Conservation (phyloP, 495 filamentous ascomycete species). For the Entonaema liquescens region DNA sequence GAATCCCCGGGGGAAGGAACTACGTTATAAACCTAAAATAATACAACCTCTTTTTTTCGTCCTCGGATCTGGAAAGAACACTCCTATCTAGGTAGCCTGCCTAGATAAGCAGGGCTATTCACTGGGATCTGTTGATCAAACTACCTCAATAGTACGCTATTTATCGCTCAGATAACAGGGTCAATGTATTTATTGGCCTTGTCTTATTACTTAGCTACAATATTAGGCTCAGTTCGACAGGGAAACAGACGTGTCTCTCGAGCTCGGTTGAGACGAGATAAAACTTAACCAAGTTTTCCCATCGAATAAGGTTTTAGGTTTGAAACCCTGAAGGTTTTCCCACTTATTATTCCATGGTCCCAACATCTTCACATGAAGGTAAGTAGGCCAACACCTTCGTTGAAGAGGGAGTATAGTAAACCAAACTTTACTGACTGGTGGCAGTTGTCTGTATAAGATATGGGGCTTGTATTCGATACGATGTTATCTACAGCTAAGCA, state of each 20-base stretch:
- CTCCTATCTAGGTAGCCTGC: no score
- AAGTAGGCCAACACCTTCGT: neutral
- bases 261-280: slow-evolving; percentile 1
- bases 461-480: neutral
- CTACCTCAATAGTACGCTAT: no score
- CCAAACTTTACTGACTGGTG: neutral
- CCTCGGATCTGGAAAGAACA: no score
- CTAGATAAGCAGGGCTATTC: no score
- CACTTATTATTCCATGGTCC: neutral
- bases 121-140: no score
- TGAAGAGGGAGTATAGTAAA: neutral
- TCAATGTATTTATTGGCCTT: no score
- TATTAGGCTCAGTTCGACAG: neutral
- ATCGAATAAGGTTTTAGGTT: slow-evolving; percentile 13
- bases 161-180: no score
- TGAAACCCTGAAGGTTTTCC: neutral
- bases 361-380: neutral
- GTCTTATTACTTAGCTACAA: neutral
- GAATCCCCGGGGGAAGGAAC: neutral
- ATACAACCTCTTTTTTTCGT: neutral
- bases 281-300: neutral
- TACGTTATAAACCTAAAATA: neutral
- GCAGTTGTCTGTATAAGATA: neutral
- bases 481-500: neutral
- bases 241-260: neutral